Evolutionary conservation across 1,139 yeast genomes (phyloP).

Genomic region (Eremothecium gossypii): DNA sequence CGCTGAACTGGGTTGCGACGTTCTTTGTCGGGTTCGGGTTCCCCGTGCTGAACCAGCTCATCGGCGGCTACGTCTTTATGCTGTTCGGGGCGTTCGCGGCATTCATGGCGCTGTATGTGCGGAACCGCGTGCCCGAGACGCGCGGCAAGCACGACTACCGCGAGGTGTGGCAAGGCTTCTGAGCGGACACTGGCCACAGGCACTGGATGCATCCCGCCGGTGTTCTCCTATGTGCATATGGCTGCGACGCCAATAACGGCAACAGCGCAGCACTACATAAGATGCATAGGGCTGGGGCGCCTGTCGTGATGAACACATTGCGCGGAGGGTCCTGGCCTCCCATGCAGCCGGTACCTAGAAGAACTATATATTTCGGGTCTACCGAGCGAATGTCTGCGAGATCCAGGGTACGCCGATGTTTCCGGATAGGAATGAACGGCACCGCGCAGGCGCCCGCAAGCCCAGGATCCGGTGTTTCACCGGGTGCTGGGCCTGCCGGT

Average conservation of each 20-base stretch:
- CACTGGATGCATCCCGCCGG: too few species aligned
- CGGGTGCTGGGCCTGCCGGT: slow-evolving; percentile 29
- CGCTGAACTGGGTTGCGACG: slow-evolving; percentile 86
- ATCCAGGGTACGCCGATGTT: too few species aligned
- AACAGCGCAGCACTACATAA: too few species aligned
- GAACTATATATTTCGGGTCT: too few species aligned
- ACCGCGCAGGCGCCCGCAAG: background rate
- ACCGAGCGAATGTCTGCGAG: too few species aligned
- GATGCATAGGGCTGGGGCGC: too few species aligned
- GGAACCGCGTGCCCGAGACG: slow-evolving; percentile 61
- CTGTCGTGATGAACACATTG: too few species aligned
- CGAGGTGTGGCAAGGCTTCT: slow-evolving; percentile 18
- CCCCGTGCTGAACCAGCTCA: slow-evolving; percentile 53
- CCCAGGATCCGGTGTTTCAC: slow-evolving; percentile 22
- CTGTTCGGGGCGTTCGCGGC: slow-evolving; percentile 55
- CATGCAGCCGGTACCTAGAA: too few species aligned
- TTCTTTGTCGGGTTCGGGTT: slow-evolving; percentile 72
- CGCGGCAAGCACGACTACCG: slow-evolving; percentile 41
- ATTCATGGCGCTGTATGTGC: slow-evolving; percentile 41
- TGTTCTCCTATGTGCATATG: too few species aligned
- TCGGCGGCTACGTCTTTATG: slow-evolving; percentile 78
- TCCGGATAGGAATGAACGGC: background rate
- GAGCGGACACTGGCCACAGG: too few species aligned
- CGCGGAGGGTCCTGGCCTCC: too few species aligned
- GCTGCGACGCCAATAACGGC: too few species aligned